Evolutionary conservation across 768 basidiomycete genomes (phyloP), one percentile per base, ranked within the genome.

Genomic region (Podaxis carcinomalis): DNA sequence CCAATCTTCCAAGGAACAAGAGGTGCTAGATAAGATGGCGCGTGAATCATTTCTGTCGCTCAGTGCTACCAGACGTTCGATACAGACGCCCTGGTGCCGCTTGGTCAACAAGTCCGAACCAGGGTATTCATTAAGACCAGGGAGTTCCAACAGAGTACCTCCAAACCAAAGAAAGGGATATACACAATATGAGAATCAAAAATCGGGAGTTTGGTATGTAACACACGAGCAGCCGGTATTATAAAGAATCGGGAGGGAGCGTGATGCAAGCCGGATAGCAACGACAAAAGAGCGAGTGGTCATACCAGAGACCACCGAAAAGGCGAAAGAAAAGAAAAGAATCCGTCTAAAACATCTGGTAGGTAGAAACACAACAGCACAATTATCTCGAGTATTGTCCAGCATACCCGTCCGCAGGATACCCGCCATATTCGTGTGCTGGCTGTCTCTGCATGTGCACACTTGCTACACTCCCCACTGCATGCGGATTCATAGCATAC

Each of bases 281-380:
- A 25, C 7, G 21, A n/a, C 14, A 13, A 42, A n/a, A 47, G 46
- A 19, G 21, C 13, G 46, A 21, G 47, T 1, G 39, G 54, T 42
- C 54, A n/a, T 27, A 40, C 54, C 54, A 42, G 54, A 55, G 62
- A 59, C 46, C 64, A 65, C 53, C 64, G 52, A 37, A 16, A 51
- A 52, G 44, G 36, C 25, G 52, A 51, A 51, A 57, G 50, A 21
- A 35, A 27, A 50, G 14, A 32, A 32, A 53, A 19, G 39, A 44
- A 27, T 46, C 28, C 19, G 16, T 47, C 10, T n/a, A n/a, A 47
- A 23, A 21, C 7, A 21, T 2, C 4, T 4, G 21, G 13, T 23
- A 50, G 25, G 56, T 51, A 25, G n/a, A 42, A 4, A 35, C n/a
- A 58, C 27, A 62, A 19, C 6, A 46, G 51, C 36, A 50, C 46